Conservation (phyloP, 2,329 filamentous ascomycete species). For the Fusarium temperatum region DNA sequence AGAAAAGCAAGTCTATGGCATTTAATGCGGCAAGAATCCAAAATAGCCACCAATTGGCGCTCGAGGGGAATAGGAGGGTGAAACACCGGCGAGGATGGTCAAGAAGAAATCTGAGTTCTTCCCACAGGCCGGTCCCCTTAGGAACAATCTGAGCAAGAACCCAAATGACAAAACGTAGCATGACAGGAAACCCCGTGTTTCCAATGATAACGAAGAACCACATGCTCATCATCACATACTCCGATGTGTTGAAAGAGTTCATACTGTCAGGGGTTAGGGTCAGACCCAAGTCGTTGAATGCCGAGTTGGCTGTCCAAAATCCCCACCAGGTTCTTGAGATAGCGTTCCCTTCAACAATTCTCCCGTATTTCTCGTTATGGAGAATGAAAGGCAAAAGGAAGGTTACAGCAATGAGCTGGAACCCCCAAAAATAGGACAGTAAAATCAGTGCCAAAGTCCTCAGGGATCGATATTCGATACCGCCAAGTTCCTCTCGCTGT, state of each 20-base stretch:
- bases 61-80: constrained; percentile 88
- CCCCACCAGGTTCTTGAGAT: constrained; percentile 86
- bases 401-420: constrained; percentile 79
- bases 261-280: constrained; percentile 94
- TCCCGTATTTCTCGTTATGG: constrained; percentile 67
- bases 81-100: constrained; percentile 97
- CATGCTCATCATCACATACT: constrained; percentile 79
- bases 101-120: constrained; percentile 88
- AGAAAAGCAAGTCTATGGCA: constrained; percentile 85
- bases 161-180: constrained; percentile 96
- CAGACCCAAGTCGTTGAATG: constrained; percentile 96
- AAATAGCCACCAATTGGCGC: constrained; percentile 96
- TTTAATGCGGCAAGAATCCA: constrained; percentile 85
- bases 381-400: constrained; percentile 85
- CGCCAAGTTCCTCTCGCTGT: constrained; percentile 92
- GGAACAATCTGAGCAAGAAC: constrained; percentile 73
- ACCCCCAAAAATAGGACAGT: constrained; percentile 82
- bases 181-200: constrained; percentile 94
- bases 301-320: constrained; percentile 85
- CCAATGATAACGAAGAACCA: constrained; percentile 92
- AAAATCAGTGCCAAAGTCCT: constrained; percentile 86
- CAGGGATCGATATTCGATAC: constrained; percentile 93
- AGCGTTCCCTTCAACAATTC: constrained; percentile 68
- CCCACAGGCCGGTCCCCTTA: constrained; percentile 76
- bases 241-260: constrained; percentile 82